A percentile compares a stretch with the other conserved stretches of the same genome.
phyloP scores from a whole-genome alignment of 2,329 filamentous ascomycete genomes.

The Phaeosphaeriaceae sp. region DNA sequence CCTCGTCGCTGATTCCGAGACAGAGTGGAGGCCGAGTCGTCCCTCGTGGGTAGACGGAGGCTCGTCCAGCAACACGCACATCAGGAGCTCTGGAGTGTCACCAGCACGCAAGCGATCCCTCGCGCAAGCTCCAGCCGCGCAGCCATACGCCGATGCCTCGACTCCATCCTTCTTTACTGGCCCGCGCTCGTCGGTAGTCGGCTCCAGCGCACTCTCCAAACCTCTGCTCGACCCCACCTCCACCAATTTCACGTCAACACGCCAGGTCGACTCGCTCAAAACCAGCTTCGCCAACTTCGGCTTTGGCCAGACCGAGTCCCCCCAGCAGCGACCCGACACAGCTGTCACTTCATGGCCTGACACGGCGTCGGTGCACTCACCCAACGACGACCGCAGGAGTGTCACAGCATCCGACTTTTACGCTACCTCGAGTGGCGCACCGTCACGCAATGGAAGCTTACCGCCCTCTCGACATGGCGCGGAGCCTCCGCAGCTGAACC shows the following conservation, averaged over 20 bases:
- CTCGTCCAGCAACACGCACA: constrained; percentile 38
- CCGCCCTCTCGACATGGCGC: constrained; percentile 63
- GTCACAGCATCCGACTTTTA: constrained; percentile 54
- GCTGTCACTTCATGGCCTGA: constrained; percentile 45
- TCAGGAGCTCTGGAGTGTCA: constrained; percentile 45
- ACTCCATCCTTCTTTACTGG: constrained; percentile 35
- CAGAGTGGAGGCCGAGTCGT: constrained; percentile 66
- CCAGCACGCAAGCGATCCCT: constrained; percentile 48
- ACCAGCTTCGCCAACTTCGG: constrained; percentile 44
- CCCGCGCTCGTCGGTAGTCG: constrained; percentile 27
- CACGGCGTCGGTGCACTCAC: constrained; percentile 47
- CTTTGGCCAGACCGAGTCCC: constrained; percentile 40
- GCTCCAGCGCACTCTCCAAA: constrained; percentile 32
- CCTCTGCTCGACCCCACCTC: constrained; percentile 41
- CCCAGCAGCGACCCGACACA: constrained; percentile 33
- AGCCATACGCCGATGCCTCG: constrained; percentile 40
- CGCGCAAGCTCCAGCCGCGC: constrained; percentile 43
- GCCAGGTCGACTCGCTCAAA: constrained; percentile 38
- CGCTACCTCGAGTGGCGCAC: constrained; percentile 51
- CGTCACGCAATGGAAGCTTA: constrained; percentile 63
- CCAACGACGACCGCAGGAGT: constrained; percentile 52
- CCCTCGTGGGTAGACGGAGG: constrained; percentile 65
- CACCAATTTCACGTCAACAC: constrained; percentile 39
- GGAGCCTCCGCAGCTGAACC: constrained; percentile 46
- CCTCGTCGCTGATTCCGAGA: constrained; percentile 72